A percentile compares a stretch with the other conserved stretches of the same genome.
These are phyloP conservation scores for Chrysoporthe deuterocubensis DNA, from an alignment of 2,329 filamentous ascomycete species.

Conservation along the genomic window DNA sequence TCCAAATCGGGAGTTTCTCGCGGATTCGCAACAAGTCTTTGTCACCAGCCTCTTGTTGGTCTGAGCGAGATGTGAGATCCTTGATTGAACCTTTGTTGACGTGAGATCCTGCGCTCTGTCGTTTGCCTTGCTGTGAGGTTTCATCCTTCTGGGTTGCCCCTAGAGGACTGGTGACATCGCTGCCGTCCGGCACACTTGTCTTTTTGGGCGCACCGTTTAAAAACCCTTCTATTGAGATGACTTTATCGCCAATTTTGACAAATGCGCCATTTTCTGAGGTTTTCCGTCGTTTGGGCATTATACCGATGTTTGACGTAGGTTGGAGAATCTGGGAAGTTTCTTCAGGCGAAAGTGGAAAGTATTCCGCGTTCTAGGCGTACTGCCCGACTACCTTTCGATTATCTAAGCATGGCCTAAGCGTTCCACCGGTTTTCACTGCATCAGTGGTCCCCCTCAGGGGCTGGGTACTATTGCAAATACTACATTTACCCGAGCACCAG, in stretches of 20 bases:
- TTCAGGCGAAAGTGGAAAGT: not conserved
- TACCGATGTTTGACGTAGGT: conserved; percentile 30
- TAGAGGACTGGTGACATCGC: not conserved
- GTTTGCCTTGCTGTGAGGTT: not conserved
- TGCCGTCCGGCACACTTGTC: conserved; percentile 26
- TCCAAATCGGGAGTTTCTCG: conserved; percentile 80
- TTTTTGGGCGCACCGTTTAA: conserved; percentile 42
- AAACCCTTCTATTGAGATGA: conserved; percentile 55
- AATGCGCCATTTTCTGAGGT: conserved; percentile 41
- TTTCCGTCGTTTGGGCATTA: conserved; percentile 34
- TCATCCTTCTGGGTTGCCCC: not conserved
- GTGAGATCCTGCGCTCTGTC: not conserved
- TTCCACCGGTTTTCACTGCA: no score
- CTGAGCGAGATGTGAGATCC: not conserved
- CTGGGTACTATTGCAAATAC: no score
- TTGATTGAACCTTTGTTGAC: conserved; percentile 34
- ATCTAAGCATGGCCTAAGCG: no score
- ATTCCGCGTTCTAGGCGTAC: not conserved
- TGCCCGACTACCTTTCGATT: no score
- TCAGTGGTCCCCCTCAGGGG: no score
- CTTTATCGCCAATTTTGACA: conserved; percentile 52
- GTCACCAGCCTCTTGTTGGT: conserved; percentile 17
- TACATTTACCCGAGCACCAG: no score
- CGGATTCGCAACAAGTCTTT: conserved; percentile 47
- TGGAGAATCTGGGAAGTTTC: conserved; percentile 18